Evolutionary conservation across 805 yeast species (phyloP), one percentile per base, ranked within the genome.

Genomic region (Jamesozyma gamospora): DNA sequence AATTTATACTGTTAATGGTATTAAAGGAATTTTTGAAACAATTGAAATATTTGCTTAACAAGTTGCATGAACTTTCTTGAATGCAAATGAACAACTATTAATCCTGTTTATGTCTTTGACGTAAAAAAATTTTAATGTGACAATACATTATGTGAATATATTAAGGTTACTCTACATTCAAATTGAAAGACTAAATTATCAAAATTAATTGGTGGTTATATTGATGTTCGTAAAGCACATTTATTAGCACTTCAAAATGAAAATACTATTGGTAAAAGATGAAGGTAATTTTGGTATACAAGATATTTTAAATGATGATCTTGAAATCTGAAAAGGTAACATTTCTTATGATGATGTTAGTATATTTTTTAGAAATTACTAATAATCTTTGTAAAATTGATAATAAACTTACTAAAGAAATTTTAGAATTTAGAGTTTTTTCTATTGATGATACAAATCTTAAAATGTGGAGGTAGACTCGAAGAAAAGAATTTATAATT

Each of bases 161-260:
- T 63, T 50, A 63, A 54, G 45, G 27, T 41, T 39, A 44, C 63
- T 42, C 32, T 60, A 17, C 53, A 58, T 37, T 41, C 50, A 5
- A 42, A 49, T 12, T 43, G 64, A 33, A 54, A 53, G 41, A 34
- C 40, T 16, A 15, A 34, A 12, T 28, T 37, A 16, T 18, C 33
- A 14, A 30, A 35, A 1, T 17, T 37, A 10, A 28, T 32, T 32
- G 47, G 53, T 47, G 52, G 50, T 12, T 65, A 53, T 36, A 63
- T 73, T 35, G 81, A 77, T 53, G 79, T 73, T 28, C 82, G 82
- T 11, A 52, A 51, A 36, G 75, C 79, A 5, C 84, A 79, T 50
- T 51, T 74, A 14, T 48, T 54, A 24, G 77, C 79, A 2, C 62
- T 73, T 40, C 70, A 68, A 48, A 61, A 56, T 39, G 57, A 53